Evolutionary conservation across 129 eudicot genomes (phyloP), one percentile per base, ranked within the genome.

Genomic region (Saposhnikovia divaricata): DNA sequence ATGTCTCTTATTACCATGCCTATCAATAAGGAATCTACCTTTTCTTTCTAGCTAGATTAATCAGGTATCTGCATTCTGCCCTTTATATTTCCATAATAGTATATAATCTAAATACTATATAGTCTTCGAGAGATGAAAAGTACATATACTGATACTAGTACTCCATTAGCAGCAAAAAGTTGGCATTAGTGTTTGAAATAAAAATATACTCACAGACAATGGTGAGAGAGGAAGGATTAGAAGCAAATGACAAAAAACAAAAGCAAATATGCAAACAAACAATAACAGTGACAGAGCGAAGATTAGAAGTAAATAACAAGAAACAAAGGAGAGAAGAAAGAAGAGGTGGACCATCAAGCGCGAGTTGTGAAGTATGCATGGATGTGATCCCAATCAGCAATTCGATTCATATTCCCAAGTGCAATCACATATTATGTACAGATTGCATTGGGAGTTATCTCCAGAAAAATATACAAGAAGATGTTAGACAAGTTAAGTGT

Each of bases 401-500:
- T 37, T 28, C 74, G 3, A 13, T 69, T 69, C 43, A 37, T 37
- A 21, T 69, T 37, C 74, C 43, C n/a, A 69, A 69, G n/a, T 69
- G 74, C 44, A 13, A 69, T 69, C 74, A 69, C 43, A 31, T 13
- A 14, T 69, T 69, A 19, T 69, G 74, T 69, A 4, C n/a, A 31
- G 74, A 69, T 16, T 69, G 74, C n/a, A 14, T 69, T 16, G 42
- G 2, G 74, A 37, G 43, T 69, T 34, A 31, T 69, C 74, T 69
- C 43, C 43, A 13, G 44, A 37, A 69, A 11, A 69, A 69, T 13
- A 69, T 69, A 13, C 74, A 69, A 69, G 43, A 69, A 16, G n/a
- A 69, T 69, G 74, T 69, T 34, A 69, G 9, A 28, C 43, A 69
- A 69, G 74, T 69, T 6, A 69, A 69, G 74, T 69, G 74, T 69